phyloP scores from a whole-genome alignment of 164 flowering plant genomes.

The Sextonia rubra region DNA sequence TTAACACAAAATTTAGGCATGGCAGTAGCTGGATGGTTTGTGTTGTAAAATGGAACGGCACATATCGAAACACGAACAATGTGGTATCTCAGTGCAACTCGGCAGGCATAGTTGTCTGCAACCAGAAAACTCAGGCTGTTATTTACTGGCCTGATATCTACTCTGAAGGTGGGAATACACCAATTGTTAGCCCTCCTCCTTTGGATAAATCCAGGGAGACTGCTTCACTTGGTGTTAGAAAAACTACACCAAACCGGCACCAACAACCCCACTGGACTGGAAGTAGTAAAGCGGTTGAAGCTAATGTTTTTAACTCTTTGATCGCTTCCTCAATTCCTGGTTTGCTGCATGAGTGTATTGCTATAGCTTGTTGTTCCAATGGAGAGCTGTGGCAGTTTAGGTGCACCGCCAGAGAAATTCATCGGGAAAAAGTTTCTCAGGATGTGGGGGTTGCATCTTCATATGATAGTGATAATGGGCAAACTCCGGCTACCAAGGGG shows the following conservation, averaged over 20 bases:
- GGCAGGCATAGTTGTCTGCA: conserved; percentile 60
- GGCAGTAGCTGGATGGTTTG: conserved; percentile 54
- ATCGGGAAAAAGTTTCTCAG: conserved; percentile 24
- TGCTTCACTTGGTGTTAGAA: conserved; percentile 29
- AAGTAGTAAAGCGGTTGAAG: conserved; percentile 19
- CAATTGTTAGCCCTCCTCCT: conserved; percentile 35
- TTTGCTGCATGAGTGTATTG: conserved; percentile 37
- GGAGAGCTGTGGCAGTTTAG: conserved; percentile 76
- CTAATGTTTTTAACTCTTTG: conserved; percentile 50
- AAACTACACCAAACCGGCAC: conserved; percentile 26
- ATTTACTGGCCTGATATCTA: conserved; percentile 75
- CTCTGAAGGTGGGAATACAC: conserved; percentile 24
- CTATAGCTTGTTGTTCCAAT: conserved; percentile 61
- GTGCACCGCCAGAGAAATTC: conserved; percentile 54
- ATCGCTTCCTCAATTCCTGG: conserved; percentile 56
- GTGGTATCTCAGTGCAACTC: conserved; percentile 29
- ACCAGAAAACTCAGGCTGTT: conserved; percentile 45
- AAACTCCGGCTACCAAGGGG: conserved; percentile 37
- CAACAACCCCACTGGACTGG: conserved; percentile 25
- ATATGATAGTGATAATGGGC: conserved; percentile 31
- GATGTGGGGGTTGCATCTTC: conserved; percentile 18
- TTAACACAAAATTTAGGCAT: conserved; percentile 19
- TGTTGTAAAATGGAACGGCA: conserved; percentile 52
- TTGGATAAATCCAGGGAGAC: conserved; percentile 30
- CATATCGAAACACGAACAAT: conserved; percentile 18